Percentiles rank a stretch among this genome's conserved stretches.
Evolutionary conservation across 495 filamentous ascomycete species (phyloP).

Genomic region (Penicillium maclennaniae): DNA sequence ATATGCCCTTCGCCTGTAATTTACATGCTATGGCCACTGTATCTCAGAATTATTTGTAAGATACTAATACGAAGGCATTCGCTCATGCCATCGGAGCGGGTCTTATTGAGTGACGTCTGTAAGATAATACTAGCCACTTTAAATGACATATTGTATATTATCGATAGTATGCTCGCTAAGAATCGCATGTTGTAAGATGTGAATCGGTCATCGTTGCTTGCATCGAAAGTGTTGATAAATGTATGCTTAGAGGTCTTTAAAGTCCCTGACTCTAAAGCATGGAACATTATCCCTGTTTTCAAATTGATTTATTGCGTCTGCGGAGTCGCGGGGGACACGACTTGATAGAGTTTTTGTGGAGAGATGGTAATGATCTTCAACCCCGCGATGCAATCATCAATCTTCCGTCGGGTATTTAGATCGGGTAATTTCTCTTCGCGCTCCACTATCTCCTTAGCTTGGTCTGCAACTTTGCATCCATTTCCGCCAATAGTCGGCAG

Average conservation of each 20-base stretch:
- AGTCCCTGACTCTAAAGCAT: too few relatives aligned
- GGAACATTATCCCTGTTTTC: not conserved
- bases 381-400: not conserved
- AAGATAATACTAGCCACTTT: not conserved
- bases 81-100: slow-evolving; percentile 84
- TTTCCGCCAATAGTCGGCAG: not conserved
- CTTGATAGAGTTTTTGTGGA: not conserved
- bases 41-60: slow-evolving; percentile 60
- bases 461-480: not conserved
- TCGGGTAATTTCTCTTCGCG: not conserved
- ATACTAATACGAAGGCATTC: slow-evolving; percentile 77
- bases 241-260: too few relatives aligned
- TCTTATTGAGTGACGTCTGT: slow-evolving; percentile 56
- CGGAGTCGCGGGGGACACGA: not conserved
- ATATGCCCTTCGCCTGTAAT: too few relatives aligned
- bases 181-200: slow-evolving; percentile 1
- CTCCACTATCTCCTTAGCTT: not conserved
- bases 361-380: slow-evolving; percentile 2
- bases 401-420: slow-evolving; percentile 18
- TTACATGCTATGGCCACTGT: slow-evolving; percentile 71
- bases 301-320: not conserved
- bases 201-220: not conserved
- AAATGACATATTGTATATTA: not conserved
- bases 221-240: too few relatives aligned
- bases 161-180: not conserved